phyloP scores from a whole-genome alignment of 73 alveolate species.

The Paramecium sonneborni region DNA sequence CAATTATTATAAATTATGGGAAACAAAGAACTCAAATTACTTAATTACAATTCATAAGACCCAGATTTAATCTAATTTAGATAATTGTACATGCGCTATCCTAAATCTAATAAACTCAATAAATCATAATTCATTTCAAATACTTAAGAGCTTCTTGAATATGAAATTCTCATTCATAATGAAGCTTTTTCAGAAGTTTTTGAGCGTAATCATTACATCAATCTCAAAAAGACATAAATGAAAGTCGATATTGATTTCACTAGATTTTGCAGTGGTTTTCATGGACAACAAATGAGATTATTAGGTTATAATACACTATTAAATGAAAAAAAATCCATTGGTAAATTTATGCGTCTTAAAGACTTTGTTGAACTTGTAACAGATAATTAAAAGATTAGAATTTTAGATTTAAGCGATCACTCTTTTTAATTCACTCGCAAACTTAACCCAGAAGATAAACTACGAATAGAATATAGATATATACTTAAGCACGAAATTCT shows the following conservation, averaged over 20 bases:
- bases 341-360: neutral
- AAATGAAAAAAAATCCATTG: neutral
- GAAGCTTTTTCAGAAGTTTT: conserved; percentile 10
- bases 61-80: neutral
- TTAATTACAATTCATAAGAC: neutral
- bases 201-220: conserved; percentile 6
- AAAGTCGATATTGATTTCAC: conserved; percentile 6
- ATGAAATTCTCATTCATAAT: neutral
- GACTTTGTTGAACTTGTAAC: neutral
- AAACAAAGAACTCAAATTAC: neutral
- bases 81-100: neutral
- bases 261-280: neutral
- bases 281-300: neutral
- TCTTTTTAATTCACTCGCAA: neutral
- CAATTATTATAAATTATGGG: neutral
- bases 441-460: conserved; percentile 10
- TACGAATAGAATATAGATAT: neutral
- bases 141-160: neutral
- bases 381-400: neutral
- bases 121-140: neutral
- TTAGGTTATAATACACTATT: neutral
- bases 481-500: neutral
- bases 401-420: conserved; percentile 6
- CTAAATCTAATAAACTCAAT: neutral
- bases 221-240: neutral